Evolutionary conservation across 768 basidiomycete genomes (phyloP), one percentile per base, ranked within the genome.

Genomic region (Rhodotorula toruloides): DNA sequence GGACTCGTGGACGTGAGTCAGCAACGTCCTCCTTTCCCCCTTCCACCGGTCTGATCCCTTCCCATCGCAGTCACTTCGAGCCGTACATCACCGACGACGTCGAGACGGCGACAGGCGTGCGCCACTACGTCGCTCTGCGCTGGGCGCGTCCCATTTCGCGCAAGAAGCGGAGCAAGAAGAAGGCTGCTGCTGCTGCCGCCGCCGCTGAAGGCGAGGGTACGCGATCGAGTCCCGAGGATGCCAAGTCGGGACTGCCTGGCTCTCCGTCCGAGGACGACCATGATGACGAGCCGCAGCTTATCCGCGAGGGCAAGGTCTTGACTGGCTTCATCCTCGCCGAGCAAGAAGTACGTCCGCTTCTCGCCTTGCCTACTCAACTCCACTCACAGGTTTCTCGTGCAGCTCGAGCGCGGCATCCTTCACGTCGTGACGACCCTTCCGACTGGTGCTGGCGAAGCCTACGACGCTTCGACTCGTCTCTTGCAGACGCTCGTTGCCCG

Each of bases 1-100:
- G 14, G 67, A 68, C 31, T 46, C 58, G 16, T 68, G 67, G 67
- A 64, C 62, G 67, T 68, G 34, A 49, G 66, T 59, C 25, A 14
- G 32, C 42, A 5, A 11, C n/a, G 14, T 47, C 46, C 46, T 25
- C 12, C 46, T 12, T 36, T 5, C 37, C 14, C 25, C 31, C 14
- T 52, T 49, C 40, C 27, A 4, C 19, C 40, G 40, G 40, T 32
- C 31, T 25, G 31, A 13, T 48, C 16, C 3, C 25, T 4, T 40
- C 29, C 2, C 13, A 36, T 7, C 22, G 36, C 6, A 29, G 7
- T 29, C 22, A 31, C n/a, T 29, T 34, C 59, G 65, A 67, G 42
- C 65, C 65, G 25, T 36, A 61, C n/a, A 61, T 67, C 22, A 49
- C 42, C 19, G 4, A 54, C 32, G 65, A 67, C 59, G 32, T 67